Base-by-base conservation (phyloP, 2,329 filamentous ascomycete species). In the Colletotrichum tropicicola region DNA sequence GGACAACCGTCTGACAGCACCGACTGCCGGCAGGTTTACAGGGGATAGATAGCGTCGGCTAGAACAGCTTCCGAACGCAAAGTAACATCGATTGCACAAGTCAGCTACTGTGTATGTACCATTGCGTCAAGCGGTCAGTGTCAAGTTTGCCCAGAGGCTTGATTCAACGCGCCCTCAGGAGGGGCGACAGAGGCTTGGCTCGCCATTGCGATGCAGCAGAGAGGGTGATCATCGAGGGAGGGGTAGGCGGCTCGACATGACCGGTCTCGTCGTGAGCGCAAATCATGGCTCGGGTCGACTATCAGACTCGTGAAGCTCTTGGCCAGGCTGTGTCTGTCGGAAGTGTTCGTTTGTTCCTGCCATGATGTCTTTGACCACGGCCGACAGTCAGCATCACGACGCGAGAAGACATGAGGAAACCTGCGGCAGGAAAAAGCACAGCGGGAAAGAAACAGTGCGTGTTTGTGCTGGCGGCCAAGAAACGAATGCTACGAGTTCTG, bases 311-410 rank as follows among this genome's bases (percentile, higher is more conserved):
- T 41, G 44, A 57, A 43, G 44, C n/a, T 44, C 59, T 62, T 62
- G 53, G 59, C 44, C 9, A 27, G 59, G 59, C 59, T 58, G 59
- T 62, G 59, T 52, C 17, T 62, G 59, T 62, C 9, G 44, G 44
- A 58, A 21, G 23, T 21, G n/a, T 12, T 23, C 53, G 8, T 35
- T 9, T 17, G 13, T 39, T 12, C 15, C n/a, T 7, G 35, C 47
- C 13, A 4, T 35, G 5, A 7, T n/a, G 28, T 35, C 8, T 43
- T 48, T n/a, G n/a, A n/a, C n/a, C n/a, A n/a, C n/a, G n/a, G n/a
- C n/a, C n/a, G n/a, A n/a, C n/a, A n/a, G n/a, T n/a, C n/a, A n/a
- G n/a, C 9, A 39, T 35, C 32, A 35, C n/a, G 32, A 35, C 32
- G n/a, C 12, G 32, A 35, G n/a, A 6, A 41, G 12, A 23, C 10